Conservation (phyloP, 805 yeast genomes). For the Candida methanosorbosa region DNA sequence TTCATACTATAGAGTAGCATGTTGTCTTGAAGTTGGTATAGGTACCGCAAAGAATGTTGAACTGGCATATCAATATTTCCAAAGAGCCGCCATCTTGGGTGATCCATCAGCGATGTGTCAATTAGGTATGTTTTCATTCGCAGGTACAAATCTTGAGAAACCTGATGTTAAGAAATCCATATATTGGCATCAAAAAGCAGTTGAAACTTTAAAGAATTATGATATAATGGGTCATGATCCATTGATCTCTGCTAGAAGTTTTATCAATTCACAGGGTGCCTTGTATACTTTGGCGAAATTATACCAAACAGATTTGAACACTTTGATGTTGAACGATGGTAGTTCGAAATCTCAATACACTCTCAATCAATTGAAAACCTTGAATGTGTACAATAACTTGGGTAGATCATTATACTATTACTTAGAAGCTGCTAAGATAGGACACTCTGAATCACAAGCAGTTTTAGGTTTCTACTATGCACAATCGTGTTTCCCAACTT, state of each 20-base stretch:
- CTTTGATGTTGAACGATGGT: conserved; percentile 15
- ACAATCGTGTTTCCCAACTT: conserved; percentile 40
- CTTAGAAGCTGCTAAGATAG: conserved; percentile 48
- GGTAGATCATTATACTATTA: conserved; percentile 42
- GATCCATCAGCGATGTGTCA: conserved; percentile 66
- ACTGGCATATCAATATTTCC: conserved; percentile 46
- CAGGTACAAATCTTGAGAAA: conserved; percentile 15
- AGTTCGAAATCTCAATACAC: conserved; percentile 22
- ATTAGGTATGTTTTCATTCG: conserved; percentile 54
- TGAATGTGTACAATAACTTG: conserved; percentile 25
- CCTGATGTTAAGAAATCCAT: conserved; percentile 19
- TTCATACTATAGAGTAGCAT: conserved; percentile 62
- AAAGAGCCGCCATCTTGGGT: conserved; percentile 52
- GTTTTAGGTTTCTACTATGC: conserved; percentile 67
- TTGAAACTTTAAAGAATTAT: conserved; percentile 13
- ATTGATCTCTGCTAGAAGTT: conserved; percentile 23
- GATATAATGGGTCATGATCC: conserved; percentile 24
- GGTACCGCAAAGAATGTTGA: conserved; percentile 36
- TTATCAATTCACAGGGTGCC: conserved; percentile 25
- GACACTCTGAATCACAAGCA: conserved; percentile 61
- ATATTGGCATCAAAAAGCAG: conserved; percentile 20
- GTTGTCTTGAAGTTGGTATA: conserved; percentile 60
- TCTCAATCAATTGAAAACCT: conserved; percentile 22
- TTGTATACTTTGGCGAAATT: conserved; percentile 26
- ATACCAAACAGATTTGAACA: conserved; percentile 25